Evolutionary conservation across 768 basidiomycete species (phyloP).

Genomic region (Cytidiella melzeri): DNA sequence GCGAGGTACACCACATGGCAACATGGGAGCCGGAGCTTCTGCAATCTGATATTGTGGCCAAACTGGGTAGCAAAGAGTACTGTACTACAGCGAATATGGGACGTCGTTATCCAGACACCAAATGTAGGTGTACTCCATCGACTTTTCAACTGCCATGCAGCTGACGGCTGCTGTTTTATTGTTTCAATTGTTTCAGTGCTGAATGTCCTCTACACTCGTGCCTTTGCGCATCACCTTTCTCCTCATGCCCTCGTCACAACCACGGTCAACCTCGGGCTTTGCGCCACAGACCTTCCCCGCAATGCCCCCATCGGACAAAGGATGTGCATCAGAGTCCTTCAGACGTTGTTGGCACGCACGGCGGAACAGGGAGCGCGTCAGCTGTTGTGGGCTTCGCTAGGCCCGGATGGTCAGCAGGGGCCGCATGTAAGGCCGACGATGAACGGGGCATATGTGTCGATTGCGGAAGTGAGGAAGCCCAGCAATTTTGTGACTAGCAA

Average conservation of each 20-base stretch:
- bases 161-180: background rate
- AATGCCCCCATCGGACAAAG: background rate
- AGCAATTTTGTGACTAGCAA: conserved; percentile 28
- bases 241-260: conserved; percentile 2
- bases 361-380: conserved; percentile 26
- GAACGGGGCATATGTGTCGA: conserved; percentile 27
- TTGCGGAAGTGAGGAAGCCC: conserved; percentile 23
- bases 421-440: conserved; percentile 7
- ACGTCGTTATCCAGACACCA: background rate
- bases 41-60: conserved; percentile 21
- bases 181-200: conserved; percentile 4
- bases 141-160: background rate
- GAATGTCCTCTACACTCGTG: conserved; percentile 10
- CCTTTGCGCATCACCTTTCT: conserved; percentile 8
- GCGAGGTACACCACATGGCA: conserved; percentile 30
- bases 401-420: conserved; percentile 14
- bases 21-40: conserved; percentile 7
- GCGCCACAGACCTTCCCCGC: conserved; percentile 8
- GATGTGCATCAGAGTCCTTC: background rate
- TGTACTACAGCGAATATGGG: conserved; percentile 17
- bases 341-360: background rate
- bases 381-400: conserved; percentile 29
- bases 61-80: conserved; percentile 22
- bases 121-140: conserved; percentile 2
- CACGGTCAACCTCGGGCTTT: conserved; percentile 7